Evolutionary conservation across 495 filamentous ascomycete genomes (phyloP).

Genomic region (Tuber borchii): DNA sequence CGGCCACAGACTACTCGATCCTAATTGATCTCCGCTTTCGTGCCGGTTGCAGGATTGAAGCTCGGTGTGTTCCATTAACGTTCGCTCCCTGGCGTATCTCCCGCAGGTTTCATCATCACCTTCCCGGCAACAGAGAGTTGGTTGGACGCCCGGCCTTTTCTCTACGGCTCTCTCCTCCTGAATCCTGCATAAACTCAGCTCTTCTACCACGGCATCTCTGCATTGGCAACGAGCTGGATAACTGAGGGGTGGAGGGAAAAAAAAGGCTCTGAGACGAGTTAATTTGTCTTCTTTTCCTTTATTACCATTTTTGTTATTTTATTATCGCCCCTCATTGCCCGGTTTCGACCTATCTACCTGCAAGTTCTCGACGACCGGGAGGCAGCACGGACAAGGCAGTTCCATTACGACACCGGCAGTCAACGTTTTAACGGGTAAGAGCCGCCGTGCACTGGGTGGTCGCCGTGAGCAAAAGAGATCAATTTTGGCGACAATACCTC

Average conservation of each 20-base stretch:
- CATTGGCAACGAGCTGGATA: background rate
- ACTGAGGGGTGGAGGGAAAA: background rate
- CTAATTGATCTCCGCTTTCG: background rate
- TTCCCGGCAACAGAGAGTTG: background rate
- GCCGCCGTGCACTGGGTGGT: conserved; percentile 5
- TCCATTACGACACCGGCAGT: conserved; percentile 29
- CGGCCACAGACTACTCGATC: background rate
- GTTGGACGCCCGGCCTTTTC: background rate
- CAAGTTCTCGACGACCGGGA: conserved; percentile 18
- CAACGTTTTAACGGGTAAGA: conserved; percentile 30
- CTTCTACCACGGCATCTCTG: background rate
- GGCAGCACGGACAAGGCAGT: conserved; percentile 10
- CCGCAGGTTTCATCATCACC: background rate
- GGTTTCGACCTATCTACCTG: conserved; percentile 1
- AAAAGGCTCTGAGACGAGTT: background rate
- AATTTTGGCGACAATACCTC: background rate
- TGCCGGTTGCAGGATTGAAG: background rate
- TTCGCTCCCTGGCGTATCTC: background rate
- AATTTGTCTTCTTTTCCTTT: background rate
- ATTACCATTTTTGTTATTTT: background rate
- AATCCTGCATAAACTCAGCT: background rate
- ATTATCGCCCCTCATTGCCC: background rate
- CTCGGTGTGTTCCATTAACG: background rate
- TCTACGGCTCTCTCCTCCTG: background rate
- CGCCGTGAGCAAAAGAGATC: conserved; percentile 1